Percentiles rank a stretch among this genome's conserved stretches.
These are phyloP conservation scores for Pyrenophora graminea DNA, from an alignment of 2,329 filamentous ascomycete genomes.

Conservation along the genomic window DNA sequence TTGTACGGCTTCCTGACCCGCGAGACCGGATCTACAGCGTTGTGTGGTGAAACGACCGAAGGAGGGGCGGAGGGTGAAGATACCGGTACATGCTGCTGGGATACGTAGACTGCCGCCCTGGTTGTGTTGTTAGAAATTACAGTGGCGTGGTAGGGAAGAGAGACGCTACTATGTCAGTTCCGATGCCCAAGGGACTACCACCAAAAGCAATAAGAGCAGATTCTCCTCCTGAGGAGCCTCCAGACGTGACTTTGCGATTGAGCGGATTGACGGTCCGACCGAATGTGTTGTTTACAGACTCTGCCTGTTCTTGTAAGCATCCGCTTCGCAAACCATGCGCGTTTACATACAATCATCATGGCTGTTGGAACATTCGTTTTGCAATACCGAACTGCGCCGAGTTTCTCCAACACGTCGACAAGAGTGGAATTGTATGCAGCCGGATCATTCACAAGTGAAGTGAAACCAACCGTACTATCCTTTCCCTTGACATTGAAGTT, in stretches of 20 bases:
- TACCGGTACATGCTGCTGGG: conserved; percentile 61
- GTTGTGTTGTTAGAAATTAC: conserved; percentile 4
- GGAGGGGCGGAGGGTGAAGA: conserved; percentile 62
- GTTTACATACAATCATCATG: conserved; percentile 62
- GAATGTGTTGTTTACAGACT: conserved; percentile 68
- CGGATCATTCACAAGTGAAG: conserved; percentile 63
- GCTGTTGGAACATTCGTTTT: conserved; percentile 73
- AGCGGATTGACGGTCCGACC: conserved; percentile 66
- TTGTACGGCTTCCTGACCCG: conserved; percentile 67
- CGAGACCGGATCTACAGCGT: conserved; percentile 60
- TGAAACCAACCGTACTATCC: conserved; percentile 67
- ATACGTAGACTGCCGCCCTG: conserved; percentile 59
- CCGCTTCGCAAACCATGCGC: neutral
- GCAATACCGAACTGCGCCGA: conserved; percentile 69
- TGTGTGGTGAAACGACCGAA: conserved; percentile 64
- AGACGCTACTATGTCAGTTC: conserved; percentile 62
- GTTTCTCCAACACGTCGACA: conserved; percentile 60
- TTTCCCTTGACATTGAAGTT: conserved; percentile 67
- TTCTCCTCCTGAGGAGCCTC: conserved; percentile 71
- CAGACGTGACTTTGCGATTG: conserved; percentile 63
- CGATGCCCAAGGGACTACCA: conserved; percentile 65
- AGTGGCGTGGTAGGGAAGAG: neutral
- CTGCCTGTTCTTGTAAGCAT: conserved; percentile 47
- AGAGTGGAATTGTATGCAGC: conserved; percentile 60
- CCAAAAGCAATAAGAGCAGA: conserved; percentile 63